Evolutionary conservation across 2,329 filamentous ascomycete genomes (phyloP).

Genomic region (Akanthomyces muscarius): DNA sequence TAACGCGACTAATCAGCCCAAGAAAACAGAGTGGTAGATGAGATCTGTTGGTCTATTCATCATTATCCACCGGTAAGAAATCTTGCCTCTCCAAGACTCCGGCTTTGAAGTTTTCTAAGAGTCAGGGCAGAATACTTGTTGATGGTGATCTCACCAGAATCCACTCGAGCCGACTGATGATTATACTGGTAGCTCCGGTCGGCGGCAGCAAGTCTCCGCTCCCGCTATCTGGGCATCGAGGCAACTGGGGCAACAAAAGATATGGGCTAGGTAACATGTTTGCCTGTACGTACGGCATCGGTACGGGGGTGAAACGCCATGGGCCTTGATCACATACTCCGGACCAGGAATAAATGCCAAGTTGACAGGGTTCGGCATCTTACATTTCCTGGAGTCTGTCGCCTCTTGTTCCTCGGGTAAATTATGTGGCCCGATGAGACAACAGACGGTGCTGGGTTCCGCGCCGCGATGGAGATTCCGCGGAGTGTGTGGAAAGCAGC

Average conservation of each 20-base stretch:
- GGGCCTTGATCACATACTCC: too few species aligned
- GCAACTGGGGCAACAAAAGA: not conserved
- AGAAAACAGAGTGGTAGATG: not conserved
- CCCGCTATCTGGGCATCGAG: not conserved
- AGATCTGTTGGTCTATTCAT: too few species aligned
- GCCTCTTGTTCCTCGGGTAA: too few species aligned
- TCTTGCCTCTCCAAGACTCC: too few species aligned
- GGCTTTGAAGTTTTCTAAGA: not conserved
- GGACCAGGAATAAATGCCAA: too few species aligned
- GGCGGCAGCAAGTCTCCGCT: not conserved
- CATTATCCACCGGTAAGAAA: too few species aligned
- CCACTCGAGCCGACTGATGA: not conserved
- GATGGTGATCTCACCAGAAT: too few species aligned
- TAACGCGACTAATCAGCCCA: not conserved
- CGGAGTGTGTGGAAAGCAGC: not conserved
- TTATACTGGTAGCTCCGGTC: not conserved
- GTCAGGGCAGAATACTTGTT: too few species aligned
- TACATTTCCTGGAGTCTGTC: not conserved
- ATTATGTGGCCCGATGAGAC: not conserved
- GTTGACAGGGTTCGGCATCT: slow-evolving; percentile 3
- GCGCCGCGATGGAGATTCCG: slow-evolving; percentile 2
- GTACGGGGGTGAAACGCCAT: not conserved
- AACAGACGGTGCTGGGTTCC: not conserved
- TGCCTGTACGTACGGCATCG: not conserved
- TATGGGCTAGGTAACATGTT: not conserved